phyloP scores from a whole-genome alignment of 164 flowering plant species.

The Saururus chinensis region DNA sequence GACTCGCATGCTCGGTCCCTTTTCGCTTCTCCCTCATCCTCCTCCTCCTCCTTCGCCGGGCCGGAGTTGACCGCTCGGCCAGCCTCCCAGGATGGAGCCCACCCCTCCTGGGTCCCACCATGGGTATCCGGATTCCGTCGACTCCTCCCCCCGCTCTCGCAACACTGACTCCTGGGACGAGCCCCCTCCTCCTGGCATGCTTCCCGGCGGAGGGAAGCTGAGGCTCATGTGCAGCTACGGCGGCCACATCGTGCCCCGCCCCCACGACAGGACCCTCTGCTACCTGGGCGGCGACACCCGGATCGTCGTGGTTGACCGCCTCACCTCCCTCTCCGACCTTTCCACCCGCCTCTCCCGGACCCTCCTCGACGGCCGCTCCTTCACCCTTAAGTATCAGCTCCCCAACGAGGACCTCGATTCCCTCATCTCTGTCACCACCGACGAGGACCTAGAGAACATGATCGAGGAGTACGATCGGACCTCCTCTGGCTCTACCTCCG shows the following conservation, averaged over 20 bases:
- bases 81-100: neutral
- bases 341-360: slow-evolving; percentile 42
- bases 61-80: neutral
- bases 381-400: slow-evolving; percentile 73
- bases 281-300: slow-evolving; percentile 91
- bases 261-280: slow-evolving; percentile 75
- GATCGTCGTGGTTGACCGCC: slow-evolving; percentile 71
- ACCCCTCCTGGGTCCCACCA: slow-evolving; percentile 1
- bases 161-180: slow-evolving; percentile 47
- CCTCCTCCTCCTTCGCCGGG: neutral
- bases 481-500: neutral
- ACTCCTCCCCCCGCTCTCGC: slow-evolving; percentile 56
- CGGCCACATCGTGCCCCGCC: slow-evolving; percentile 89
- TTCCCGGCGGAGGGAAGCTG: slow-evolving; percentile 26
- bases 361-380: slow-evolving; percentile 38
- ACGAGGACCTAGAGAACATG: slow-evolving; percentile 94
- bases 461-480: slow-evolving; percentile 86
- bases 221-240: slow-evolving; percentile 97
- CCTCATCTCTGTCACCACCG: slow-evolving; percentile 75
- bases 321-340: slow-evolving; percentile 48
- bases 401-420: slow-evolving; percentile 90
- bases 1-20: slow-evolving; percentile 12
- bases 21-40: neutral
- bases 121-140: slow-evolving; percentile 40
- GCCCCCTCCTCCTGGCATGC: slow-evolving; percentile 6